Base-by-base conservation (phyloP, 176 grass and related monocot genomes). In the Coix lacrymajobi region DNA sequence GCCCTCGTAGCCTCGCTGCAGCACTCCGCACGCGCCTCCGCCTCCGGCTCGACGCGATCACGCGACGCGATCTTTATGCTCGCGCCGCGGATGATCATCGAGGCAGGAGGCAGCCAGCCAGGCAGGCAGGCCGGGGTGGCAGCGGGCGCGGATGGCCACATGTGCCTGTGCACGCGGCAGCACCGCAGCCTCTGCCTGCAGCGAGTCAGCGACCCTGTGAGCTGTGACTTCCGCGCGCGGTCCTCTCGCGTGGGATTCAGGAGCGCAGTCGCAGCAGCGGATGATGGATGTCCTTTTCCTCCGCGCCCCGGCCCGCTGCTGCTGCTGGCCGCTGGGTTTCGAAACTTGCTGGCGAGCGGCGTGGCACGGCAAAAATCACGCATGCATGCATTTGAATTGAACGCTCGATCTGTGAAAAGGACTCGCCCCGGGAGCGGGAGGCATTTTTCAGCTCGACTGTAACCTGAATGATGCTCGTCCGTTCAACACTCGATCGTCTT, bases 231-330 rank as follows among this genome's bases (percentile, higher is more conserved):
- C 15, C 62, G 12, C 43, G 28, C 7, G 62, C 71, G 43, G 49
- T 33, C 39, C 48, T 75, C 72, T 36, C 5, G 46, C 44, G 78
- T 78, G 83, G 73, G 65, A 86, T 89, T 86, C 83, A 89, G 78
- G 25, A 54, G 51, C 82, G n/a, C n/a, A n/a, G 49, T 22, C 4
- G 34, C 62, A 65, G 77, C 3, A n/a, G n/a, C n/a, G n/a, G n/a
- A n/a, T n/a, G n/a, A n/a, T n/a, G 39, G 41, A 8, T 66, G 82
- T 71, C 87, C 78, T 89, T 5, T n/a, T 15, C 69, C 24, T 28
- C 20, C 69, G 6, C 38, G n/a, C n/a, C n/a, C n/a, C n/a, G n/a
- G n/a, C 3, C n/a, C n/a, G n/a, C n/a, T n/a, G n/a, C n/a, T n/a
- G n/a, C n/a, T n/a, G n/a, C n/a, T n/a, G n/a, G n/a, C n/a, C n/a